Conservation (phyloP, 441 rosid species). For the Raphanus hybrid region DNA sequence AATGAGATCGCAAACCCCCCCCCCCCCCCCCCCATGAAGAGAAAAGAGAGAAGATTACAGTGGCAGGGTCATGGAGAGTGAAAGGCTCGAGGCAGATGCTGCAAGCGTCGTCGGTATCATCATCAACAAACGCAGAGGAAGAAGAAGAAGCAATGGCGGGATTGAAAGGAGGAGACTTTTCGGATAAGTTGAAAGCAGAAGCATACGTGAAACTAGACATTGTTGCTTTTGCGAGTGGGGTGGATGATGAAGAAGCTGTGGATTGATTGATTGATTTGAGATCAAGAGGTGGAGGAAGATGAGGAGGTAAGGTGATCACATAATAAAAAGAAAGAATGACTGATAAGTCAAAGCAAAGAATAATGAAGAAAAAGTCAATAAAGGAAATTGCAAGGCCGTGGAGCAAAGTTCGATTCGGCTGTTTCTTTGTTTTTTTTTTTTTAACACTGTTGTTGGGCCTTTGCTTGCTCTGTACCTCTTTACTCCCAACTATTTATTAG, state of each 20-base stretch:
- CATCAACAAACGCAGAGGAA: conserved; percentile 42
- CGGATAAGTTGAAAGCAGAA: conserved; percentile 35
- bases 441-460: not conserved
- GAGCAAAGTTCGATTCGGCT: conserved; percentile 52
- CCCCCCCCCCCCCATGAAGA: conserved; percentile 7
- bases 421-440: conserved; percentile 9
- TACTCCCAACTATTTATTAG: too few relatives aligned
- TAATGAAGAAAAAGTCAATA: conserved; percentile 36
- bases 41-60: conserved; percentile 47
- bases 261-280: conserved; percentile 15
- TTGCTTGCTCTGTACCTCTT: not conserved
- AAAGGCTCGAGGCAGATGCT: conserved; percentile 92
- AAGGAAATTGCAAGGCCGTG: conserved; percentile 25
- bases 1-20: conserved; percentile 5
- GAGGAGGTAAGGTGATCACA: not conserved
- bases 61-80: conserved; percentile 64
- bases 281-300: not conserved
- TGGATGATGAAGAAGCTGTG: not conserved
- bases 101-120: conserved; percentile 64
- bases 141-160: conserved; percentile 27
- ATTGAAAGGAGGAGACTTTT: conserved; percentile 1
- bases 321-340: conserved; percentile 18
- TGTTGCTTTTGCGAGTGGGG: conserved; percentile 5
- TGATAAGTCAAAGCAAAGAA: conserved; percentile 56
- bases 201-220: conserved; percentile 47